Conservation (phyloP, 1,139 yeast genomes). For the Lodderomyces pseudojiufengensis region DNA sequence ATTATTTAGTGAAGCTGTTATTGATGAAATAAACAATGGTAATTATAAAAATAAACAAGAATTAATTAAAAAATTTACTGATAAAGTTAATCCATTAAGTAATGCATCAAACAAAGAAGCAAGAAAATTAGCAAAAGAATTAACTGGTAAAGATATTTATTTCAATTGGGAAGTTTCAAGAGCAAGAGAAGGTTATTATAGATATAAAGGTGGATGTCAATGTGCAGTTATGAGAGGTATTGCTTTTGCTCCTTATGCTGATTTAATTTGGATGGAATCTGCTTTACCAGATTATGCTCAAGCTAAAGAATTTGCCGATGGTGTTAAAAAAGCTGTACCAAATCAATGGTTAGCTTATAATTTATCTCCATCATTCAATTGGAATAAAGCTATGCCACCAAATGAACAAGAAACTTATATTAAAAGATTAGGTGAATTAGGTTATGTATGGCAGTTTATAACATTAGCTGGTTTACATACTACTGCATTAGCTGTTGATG, state of each 20-base stretch:
- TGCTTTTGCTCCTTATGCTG: constrained; percentile 93
- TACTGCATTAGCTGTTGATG: constrained; percentile 87
- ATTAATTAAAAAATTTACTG: constrained; percentile 62
- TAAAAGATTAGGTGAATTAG: constrained; percentile 79
- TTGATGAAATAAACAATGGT: constrained; percentile 72
- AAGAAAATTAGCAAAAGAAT: constrained; percentile 66
- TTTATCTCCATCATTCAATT: constrained; percentile 95
- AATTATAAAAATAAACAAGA: constrained; percentile 59
- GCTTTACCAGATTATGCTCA: constrained; percentile 91
- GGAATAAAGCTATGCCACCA: constrained; percentile 91
- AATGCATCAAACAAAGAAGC: constrained; percentile 79
- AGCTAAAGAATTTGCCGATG: constrained; percentile 92
- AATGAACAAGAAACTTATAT: constrained; percentile 90
- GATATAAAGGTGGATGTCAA: constrained; percentile 94
- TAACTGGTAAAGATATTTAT: constrained; percentile 80
- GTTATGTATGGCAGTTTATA: constrained; percentile 97
- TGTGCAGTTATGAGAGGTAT: constrained; percentile 98
- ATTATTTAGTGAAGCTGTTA: constrained; percentile 88
- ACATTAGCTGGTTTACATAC: constrained; percentile 97
- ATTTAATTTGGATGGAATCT: constrained; percentile 98
- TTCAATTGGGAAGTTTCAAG: constrained; percentile 97
- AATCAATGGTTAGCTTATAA: constrained; percentile 95
- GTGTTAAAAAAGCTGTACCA: constrained; percentile 78
- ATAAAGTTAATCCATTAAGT: constrained; percentile 70
- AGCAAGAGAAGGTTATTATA: constrained; percentile 96